These are phyloP conservation scores for Thraustotheca clavata DNA, from an alignment of 352 stramenopile genomes.

Conservation along the genomic window DNA sequence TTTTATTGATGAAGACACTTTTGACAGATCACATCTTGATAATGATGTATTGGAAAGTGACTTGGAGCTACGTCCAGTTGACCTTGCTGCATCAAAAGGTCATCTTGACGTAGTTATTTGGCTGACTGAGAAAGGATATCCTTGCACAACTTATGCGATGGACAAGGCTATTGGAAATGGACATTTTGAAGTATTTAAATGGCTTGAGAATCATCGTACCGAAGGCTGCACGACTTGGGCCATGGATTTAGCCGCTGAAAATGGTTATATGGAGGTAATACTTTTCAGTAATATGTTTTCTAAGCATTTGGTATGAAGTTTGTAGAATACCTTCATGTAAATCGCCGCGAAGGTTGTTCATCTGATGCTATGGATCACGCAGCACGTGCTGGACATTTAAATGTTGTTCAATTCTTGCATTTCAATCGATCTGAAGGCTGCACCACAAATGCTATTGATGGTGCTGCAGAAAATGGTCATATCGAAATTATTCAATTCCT, in stretches of 20 bases:
- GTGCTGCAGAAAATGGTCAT: constrained; percentile 47
- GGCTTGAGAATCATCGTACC: constrained; percentile 22
- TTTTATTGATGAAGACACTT: constrained; percentile 21
- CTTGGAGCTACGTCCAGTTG: constrained; percentile 19
- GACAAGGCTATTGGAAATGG: constrained; percentile 24
- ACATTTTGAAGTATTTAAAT: constrained; percentile 24
- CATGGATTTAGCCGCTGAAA: constrained; percentile 37
- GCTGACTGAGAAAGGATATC: constrained; percentile 22
- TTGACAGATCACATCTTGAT: constrained; percentile 15
- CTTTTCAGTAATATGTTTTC: background rate
- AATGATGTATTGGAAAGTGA: constrained; percentile 16
- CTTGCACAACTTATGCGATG: constrained; percentile 25
- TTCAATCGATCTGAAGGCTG: constrained; percentile 21
- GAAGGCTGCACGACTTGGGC: constrained; percentile 28
- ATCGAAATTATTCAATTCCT: constrained; percentile 50
- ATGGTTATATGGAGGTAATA: constrained; percentile 34
- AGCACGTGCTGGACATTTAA: constrained; percentile 18
- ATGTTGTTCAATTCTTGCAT: constrained; percentile 26
- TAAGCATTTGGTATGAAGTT: constrained; percentile 18
- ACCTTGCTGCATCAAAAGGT: constrained; percentile 23
- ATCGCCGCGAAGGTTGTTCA: constrained; percentile 54
- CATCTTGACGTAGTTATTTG: constrained; percentile 22
- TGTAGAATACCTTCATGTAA: constrained; percentile 41
- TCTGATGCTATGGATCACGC: constrained; percentile 33
- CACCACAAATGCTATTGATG: constrained; percentile 30